Evolutionary conservation across 148 eudicot genomes (phyloP), one percentile per base, ranked within the genome.

Genomic region (Arbutus unedo): DNA sequence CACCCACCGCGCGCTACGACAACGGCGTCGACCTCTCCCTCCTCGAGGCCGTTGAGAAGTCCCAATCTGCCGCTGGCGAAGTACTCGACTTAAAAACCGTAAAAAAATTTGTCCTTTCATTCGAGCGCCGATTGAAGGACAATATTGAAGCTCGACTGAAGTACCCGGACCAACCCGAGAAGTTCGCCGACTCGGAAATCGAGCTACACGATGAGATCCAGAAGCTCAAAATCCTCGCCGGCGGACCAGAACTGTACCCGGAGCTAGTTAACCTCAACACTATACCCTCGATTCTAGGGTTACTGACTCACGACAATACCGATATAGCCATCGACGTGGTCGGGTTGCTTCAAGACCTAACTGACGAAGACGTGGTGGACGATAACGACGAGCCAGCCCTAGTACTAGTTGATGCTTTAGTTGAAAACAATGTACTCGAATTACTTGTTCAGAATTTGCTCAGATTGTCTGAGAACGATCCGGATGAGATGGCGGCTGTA

Each of bases 81-180:
- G 87, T 91, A 82, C 91, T 96, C 77, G 98, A 96, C 90, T 88
- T 89, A 57, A 92, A 92, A 91, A 91, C 97, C 91, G 86, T 94
- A 31, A 94, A 93, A 55, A 94, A 91, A 72, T 94, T 91, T 23
- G 96, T 93, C 49, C 92, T 94, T 78, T 75, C 97, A 79, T 91
- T 96, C 88, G 99, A 96, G 51, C 98, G 99, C 82, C 93, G 97
- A 13, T 91, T 96, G 57, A 90, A 91, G 6, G 98, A 95, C 93
- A 96, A 96, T 88, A 96, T 91, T 85, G 95, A 92, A 80, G 97
- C 98, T 5, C 94, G 99, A 6, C 92, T 96, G 48, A 96, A 96
- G 73, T 92, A 93, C 89, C 92, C 97, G 0, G 94, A 93, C 79
- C 85, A 89, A 14, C 99, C 99, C 0, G 98, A 94, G 6, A 93